A percentile compares a stretch with the other conserved stretches of the same genome.
Conservation (phyloP, 2,329 filamentous ascomycete species). For the Knoxdaviesia proteae region DNA sequence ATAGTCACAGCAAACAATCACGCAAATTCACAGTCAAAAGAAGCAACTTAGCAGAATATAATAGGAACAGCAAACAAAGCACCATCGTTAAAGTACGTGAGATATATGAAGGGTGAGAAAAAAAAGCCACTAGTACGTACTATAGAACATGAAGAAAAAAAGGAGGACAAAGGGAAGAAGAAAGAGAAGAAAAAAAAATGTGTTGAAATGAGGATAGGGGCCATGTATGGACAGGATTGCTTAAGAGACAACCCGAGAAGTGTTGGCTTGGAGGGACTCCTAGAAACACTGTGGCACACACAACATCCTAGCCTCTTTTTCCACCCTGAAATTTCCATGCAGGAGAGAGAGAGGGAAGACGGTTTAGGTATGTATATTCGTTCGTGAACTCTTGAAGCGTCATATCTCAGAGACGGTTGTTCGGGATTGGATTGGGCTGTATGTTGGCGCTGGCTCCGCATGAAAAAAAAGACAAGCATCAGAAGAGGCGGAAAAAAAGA, state of each 20-base stretch:
- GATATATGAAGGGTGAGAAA: neutral
- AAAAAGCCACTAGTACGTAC: neutral
- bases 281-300: no score
- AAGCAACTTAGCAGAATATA: neutral
- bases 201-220: neutral
- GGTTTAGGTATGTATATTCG: no score
- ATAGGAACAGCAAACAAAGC: neutral
- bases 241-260: no score
- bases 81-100: slow-evolving; percentile 3
- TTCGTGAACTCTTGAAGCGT: no score
- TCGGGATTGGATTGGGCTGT: no score
- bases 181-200: neutral
- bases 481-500: slow-evolving; percentile 7
- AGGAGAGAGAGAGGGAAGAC: no score
- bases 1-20: no score
- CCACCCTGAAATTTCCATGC: no score
- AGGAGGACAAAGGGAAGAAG: neutral
- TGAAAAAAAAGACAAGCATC: slow-evolving; percentile 3
- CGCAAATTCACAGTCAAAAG: neutral
- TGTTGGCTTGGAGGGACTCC: no score
- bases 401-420: no score
- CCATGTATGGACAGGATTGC: slow-evolving; percentile 3
- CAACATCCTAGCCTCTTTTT: no score
- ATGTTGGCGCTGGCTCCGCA: neutral
- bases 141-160: slow-evolving; percentile 1